phyloP scores from a whole-genome alignment of 352 stramenopile species.

The Phytophthora aleatoria region DNA sequence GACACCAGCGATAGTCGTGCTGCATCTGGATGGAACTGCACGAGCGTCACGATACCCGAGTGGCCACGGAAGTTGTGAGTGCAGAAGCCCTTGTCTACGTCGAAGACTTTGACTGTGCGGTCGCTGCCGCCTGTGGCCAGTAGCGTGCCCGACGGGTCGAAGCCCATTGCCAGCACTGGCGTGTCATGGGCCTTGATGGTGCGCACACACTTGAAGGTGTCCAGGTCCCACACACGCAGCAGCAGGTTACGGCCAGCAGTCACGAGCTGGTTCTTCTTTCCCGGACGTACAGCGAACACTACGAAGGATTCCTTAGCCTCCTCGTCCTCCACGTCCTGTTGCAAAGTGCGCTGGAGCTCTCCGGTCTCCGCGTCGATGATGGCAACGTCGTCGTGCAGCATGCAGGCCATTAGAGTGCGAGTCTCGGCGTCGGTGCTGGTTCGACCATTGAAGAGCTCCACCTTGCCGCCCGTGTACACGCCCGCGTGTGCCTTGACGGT shows the following conservation, averaged over 20 bases:
- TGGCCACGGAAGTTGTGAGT: slow-evolving; percentile 94
- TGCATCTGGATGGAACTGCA: slow-evolving; percentile 83
- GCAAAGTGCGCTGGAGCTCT: slow-evolving; percentile 72
- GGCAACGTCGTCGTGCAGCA: slow-evolving; percentile 86
- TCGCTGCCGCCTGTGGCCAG: slow-evolving; percentile 96
- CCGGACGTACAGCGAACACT: slow-evolving; percentile 75
- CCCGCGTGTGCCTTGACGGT: slow-evolving; percentile 76
- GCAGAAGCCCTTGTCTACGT: slow-evolving; percentile 92
- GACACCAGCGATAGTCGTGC: slow-evolving; percentile 75
- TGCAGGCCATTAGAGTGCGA: slow-evolving; percentile 60
- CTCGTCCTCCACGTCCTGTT: slow-evolving; percentile 77
- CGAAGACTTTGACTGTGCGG: slow-evolving; percentile 94
- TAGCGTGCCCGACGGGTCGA: slow-evolving; percentile 91
- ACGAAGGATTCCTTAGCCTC: slow-evolving; percentile 87
- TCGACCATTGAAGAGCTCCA: slow-evolving; percentile 57
- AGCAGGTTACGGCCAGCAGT: slow-evolving; percentile 86
- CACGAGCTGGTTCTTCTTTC: slow-evolving; percentile 78
- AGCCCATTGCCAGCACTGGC: slow-evolving; percentile 86
- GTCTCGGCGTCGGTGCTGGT: slow-evolving; percentile 19
- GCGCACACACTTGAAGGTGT: slow-evolving; percentile 75
- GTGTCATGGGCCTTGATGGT: slow-evolving; percentile 82
- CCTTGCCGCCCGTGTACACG: slow-evolving; percentile 86
- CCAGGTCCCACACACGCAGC: slow-evolving; percentile 84
- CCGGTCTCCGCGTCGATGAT: slow-evolving; percentile 75
- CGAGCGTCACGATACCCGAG: slow-evolving; percentile 85